Evolutionary conservation across 2,329 filamentous ascomycete species (phyloP).

Genomic region (Knoxdaviesia capensis): DNA sequence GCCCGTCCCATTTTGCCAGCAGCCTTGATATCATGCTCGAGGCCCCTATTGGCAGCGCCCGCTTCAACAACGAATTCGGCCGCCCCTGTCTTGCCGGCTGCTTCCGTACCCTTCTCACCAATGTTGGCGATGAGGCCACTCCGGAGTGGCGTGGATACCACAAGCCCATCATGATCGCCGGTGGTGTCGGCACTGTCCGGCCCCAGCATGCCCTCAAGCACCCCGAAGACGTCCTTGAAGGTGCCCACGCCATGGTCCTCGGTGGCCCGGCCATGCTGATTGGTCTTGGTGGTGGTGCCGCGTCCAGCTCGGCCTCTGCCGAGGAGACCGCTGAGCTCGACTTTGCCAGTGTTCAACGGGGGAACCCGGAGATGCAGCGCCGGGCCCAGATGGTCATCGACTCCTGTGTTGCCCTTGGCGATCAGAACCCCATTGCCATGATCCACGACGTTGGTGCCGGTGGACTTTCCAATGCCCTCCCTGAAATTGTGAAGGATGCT

Average conservation of each 20-base stretch:
- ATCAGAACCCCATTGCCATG: constrained; percentile 78
- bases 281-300: constrained; percentile 70
- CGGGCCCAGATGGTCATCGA: constrained; percentile 97
- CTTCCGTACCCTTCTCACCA: constrained; percentile 73
- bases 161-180: constrained; percentile 97
- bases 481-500: constrained; percentile 73
- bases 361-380: constrained; percentile 90
- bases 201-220: constrained; percentile 83
- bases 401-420: constrained; percentile 67
- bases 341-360: constrained; percentile 91
- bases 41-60: constrained; percentile 81
- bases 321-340: constrained; percentile 84
- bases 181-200: constrained; percentile 79
- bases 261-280: constrained; percentile 97
- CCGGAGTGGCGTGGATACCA: constrained; percentile 77
- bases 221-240: constrained; percentile 56
- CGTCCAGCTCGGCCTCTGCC: constrained; percentile 73
- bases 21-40: constrained; percentile 96
- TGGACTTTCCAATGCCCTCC: constrained; percentile 54
- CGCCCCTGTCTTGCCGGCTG: constrained; percentile 74
- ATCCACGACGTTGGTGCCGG: constrained; percentile 97
- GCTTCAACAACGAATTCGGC: constrained; percentile 97
- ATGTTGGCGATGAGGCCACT: constrained; percentile 26
- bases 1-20: constrained; percentile 79
- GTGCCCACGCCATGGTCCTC: constrained; percentile 81